Evolutionary conservation across 495 filamentous ascomycete genomes (phyloP), one percentile per base, ranked within the genome.

Genomic region (Lophium mytilinum): DNA sequence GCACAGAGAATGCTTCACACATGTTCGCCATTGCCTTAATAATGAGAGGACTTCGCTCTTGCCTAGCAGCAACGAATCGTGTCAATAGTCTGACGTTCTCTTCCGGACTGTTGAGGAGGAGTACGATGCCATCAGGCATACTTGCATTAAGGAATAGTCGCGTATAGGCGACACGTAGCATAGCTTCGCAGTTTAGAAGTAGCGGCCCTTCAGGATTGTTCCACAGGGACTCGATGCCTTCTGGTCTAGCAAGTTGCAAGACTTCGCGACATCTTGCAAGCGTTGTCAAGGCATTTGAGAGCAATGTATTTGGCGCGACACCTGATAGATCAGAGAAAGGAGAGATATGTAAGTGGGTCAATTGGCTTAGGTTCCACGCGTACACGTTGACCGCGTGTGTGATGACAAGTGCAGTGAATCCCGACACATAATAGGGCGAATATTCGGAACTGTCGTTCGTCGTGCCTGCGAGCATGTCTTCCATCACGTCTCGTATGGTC

Each of bases 321-420:
- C 19, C 47, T 17, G 30, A 15, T 15, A 33, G n/a, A 30, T 50
- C 47, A 7, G 30, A 50, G 17, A 24, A 8, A 11, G 7, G 30
- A 7, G 15, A 33, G 24, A 19, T 34, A 30, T 24, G 15, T 7
- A 45, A 15, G 9, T 58, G 33, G 9, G 36, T 45, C 17, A 58
- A 37, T 30, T 60, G 50, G 34, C 47, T 50, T 15, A 60, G 11
- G 34, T 48, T 55, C 43, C 57, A 48, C 21, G 54, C 50, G 41
- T 60, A 37, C 33, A 60, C 50, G 19, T 60, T 60, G 15, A 60
- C 43, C 10, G 50, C 57, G 14, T 60, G 57, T 41, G 41, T 60
- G 10, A 60, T 60, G 12, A 55, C 39, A 9, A 54, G 57, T 42
- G 52, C 49, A 9, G 57, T 50, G 17, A 60, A 48, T 10, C 57